Percentiles rank a stretch among this genome's conserved stretches.
These are phyloP conservation scores for Setaria italica DNA, from an alignment of 202 grass and related monocot genomes.

Conservation along the genomic window DNA sequence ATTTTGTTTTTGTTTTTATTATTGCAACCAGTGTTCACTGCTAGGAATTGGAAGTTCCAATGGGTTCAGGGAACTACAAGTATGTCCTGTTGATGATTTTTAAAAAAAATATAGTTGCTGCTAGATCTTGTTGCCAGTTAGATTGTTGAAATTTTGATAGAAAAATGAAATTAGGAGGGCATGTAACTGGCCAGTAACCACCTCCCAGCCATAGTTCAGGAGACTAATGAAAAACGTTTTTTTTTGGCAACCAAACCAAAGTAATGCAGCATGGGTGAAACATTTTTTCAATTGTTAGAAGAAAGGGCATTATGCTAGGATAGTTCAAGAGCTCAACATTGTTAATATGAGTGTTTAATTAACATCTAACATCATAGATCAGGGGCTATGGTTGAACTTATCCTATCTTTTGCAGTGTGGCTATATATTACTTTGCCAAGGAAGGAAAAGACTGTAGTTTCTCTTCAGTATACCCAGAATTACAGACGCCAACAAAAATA, in stretches of 20 bases:
- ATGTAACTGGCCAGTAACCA: background rate
- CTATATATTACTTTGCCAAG: constrained; percentile 88
- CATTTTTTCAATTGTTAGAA: background rate
- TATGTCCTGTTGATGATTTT: background rate
- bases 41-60: background rate
- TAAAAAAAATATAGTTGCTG: background rate
- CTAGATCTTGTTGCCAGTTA: constrained; percentile 7
- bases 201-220: background rate
- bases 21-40: background rate
- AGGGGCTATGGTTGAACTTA: background rate
- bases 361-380: constrained; percentile 11
- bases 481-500: constrained; percentile 58
- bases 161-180: background rate
- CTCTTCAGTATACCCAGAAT: constrained; percentile 61
- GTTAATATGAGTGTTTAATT: constrained; percentile 21
- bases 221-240: background rate
- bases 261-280: background rate
- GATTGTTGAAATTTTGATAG: background rate
- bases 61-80: background rate
- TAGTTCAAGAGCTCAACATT: background rate
- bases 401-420: constrained; percentile 60
- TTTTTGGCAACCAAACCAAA: background rate
- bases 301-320: background rate
- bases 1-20: background rate
- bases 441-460: constrained; percentile 75